Evolutionary conservation across 495 filamentous ascomycete genomes (phyloP), one percentile per base, ranked within the genome.

Genomic region (Trichoderma orchidacearum): DNA sequence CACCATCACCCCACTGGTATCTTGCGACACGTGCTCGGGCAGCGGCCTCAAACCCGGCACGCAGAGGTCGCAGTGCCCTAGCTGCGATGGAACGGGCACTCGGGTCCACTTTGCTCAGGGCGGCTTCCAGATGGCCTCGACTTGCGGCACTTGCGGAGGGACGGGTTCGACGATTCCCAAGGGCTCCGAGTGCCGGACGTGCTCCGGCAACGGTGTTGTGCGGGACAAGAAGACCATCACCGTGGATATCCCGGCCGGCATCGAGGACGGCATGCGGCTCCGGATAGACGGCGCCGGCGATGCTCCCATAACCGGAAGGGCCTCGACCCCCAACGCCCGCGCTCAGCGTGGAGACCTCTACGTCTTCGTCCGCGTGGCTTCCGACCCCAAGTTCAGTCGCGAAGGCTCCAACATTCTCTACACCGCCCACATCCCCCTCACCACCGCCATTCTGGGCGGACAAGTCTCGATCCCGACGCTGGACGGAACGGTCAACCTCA

Each of bases 261-360:
- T 98, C 31, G 93, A 96, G 62, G 92, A 97, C 72, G 90, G 93
- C 35, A 96, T 96, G 91, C 80, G 86, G 45, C 68, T 98, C 62
- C 78, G 87, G 51, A 76, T 98, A 17, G 73, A 75, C 41, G 85
- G 84, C 5, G 90, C 95, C 66, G 93, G 93, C 55, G 90, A 98
- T 67, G 83, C 88, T 13, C 86, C 93, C 11, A 76, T 84, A 27
- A 87, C 84, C 21, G 86, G 88, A 56, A 75, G 78, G 7, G 67
- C 80, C 7, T 70, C 78, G 6, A 75, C 80, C 15, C 69, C 82
- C 29, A 80, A 81, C 38, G 69, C 79, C 30, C 73, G 76, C 54
- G 81, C 80, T 21, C 70, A 78, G 56, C 82, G 78, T 28, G 93
- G 93, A 60, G 90, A 98, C 66, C 80, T 96, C 32, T 95, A 86